Evolutionary conservation across 805 yeast species (phyloP).

Genomic region (Tetrapisispora pingtungensis): DNA sequence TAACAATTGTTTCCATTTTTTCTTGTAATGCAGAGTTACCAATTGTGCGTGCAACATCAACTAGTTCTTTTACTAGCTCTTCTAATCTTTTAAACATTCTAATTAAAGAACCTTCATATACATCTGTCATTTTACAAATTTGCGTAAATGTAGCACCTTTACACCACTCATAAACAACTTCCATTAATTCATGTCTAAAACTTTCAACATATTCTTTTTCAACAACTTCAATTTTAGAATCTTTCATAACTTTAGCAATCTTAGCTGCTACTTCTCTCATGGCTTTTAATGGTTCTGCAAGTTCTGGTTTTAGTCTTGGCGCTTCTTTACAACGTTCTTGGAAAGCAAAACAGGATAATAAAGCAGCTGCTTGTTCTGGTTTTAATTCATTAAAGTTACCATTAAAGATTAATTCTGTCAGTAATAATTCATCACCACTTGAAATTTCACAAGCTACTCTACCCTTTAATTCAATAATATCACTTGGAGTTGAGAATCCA

Average conservation of each 20-base stretch:
- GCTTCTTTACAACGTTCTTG: constrained; percentile 89
- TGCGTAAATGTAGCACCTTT: constrained; percentile 93
- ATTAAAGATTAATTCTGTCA: constrained; percentile 89
- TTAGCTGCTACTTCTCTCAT: constrained; percentile 85
- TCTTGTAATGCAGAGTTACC: constrained; percentile 81
- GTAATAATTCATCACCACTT: constrained; percentile 71
- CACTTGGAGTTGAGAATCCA: constrained; percentile 78
- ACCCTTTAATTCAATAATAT: constrained; percentile 91
- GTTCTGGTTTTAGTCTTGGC: constrained; percentile 76
- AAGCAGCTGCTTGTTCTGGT: constrained; percentile 86
- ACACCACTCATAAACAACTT: constrained; percentile 94
- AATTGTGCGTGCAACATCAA: constrained; percentile 84
- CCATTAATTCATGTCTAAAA: constrained; percentile 92
- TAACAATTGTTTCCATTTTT: constrained; percentile 80
- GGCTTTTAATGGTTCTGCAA: constrained; percentile 83
- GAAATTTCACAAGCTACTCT: constrained; percentile 95
- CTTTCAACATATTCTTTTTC: constrained; percentile 90
- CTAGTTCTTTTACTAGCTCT: constrained; percentile 84
- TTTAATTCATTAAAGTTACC: constrained; percentile 86
- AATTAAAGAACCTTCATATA: constrained; percentile 91
- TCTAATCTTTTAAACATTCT: constrained; percentile 92
- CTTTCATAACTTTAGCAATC: constrained; percentile 81
- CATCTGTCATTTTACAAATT: constrained; percentile 97
- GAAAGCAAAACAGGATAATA: constrained; percentile 90
- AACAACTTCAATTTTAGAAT: constrained; percentile 78